Evolutionary conservation across 208 protist species (phyloP).

Genomic region (Herpetomonas samuelpessoai): DNA sequence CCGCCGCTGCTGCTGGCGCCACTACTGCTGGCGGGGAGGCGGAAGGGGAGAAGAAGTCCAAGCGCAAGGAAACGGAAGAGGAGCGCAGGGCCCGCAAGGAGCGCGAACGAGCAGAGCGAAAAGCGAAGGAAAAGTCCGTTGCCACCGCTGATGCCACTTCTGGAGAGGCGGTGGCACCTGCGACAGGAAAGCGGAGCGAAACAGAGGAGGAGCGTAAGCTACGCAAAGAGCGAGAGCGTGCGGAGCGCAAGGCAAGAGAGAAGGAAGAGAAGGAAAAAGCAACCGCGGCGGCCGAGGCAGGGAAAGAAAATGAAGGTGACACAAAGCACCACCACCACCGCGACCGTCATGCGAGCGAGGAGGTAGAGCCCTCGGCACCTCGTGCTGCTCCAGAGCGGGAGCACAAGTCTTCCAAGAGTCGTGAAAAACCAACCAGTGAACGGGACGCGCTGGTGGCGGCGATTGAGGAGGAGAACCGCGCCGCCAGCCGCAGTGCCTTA

Average conservation of each 20-base stretch:
- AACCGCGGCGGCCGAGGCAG: constrained; percentile 3
- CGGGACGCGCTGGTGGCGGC: constrained; percentile 29
- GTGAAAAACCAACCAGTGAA: too few species aligned
- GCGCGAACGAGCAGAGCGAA: constrained; percentile 16
- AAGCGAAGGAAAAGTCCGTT: constrained; percentile 24
- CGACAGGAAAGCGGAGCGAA: constrained; percentile 24
- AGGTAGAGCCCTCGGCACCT: constrained; percentile 25
- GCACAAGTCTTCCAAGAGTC: too few species aligned
- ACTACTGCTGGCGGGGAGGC: neutral
- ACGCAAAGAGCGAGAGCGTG: constrained; percentile 32
- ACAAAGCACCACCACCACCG: too few species aligned
- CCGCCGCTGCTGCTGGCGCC: neutral
- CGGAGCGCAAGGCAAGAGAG: constrained; percentile 31
- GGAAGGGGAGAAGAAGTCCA: constrained; percentile 12
- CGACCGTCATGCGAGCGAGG: constrained; percentile 28
- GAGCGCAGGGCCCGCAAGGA: constrained; percentile 45
- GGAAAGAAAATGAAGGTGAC: too few species aligned
- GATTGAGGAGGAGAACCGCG: constrained; percentile 48
- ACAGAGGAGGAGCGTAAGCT: constrained; percentile 47
- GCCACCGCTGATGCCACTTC: neutral
- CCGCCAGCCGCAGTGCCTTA: constrained; percentile 17
- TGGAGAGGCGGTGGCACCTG: neutral
- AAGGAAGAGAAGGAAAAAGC: constrained; percentile 15
- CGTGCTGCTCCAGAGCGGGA: constrained; percentile 37
- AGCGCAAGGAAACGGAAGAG: constrained; percentile 44